A percentile compares a stretch with the other conserved stretches of the same genome.
These are phyloP conservation scores for Asterochloris erici DNA, from an alignment of 139 green algal genomes.

Conservation along the genomic window DNA sequence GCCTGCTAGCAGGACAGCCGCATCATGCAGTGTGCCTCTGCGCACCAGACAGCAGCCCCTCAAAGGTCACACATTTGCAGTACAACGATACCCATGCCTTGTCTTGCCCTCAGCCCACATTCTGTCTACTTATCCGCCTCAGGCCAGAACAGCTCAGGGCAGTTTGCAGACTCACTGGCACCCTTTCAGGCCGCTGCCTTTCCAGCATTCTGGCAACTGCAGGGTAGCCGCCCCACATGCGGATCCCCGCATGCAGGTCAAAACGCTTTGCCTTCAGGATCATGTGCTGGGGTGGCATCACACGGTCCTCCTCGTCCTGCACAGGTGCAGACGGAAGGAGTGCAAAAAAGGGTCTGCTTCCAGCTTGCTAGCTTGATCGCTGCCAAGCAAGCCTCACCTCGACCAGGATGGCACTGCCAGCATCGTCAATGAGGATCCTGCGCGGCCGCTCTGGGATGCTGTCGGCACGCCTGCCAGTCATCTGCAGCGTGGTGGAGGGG, in stretches of 20 bases:
- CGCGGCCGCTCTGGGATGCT: background rate
- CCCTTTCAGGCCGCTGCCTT: conserved; percentile 20
- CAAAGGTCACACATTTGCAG: no score
- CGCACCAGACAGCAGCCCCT: no score
- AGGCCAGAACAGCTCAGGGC: no score
- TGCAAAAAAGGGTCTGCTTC: background rate
- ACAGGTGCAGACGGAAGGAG: background rate
- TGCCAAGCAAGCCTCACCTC: background rate
- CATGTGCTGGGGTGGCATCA: conserved; percentile 27
- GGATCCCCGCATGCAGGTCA: conserved; percentile 42
- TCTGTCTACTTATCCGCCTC: no score
- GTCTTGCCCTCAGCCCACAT: no score
- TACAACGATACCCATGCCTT: no score
- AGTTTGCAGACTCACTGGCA: no score
- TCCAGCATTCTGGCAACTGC: conserved; percentile 20
- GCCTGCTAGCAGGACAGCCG: no score
- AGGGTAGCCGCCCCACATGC: conserved; percentile 30
- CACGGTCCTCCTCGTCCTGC: conserved; percentile 24
- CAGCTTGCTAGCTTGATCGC: background rate
- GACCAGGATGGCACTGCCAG: conserved; percentile 1
- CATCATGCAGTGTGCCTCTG: no score
- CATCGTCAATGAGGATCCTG: conserved; percentile 15
- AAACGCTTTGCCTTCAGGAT: conserved; percentile 32
- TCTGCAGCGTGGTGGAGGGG: background rate
- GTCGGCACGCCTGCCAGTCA: conserved; percentile 22